A percentile compares a stretch with the other conserved stretches of the same genome.
These are phyloP conservation scores for Fusarium sp. DNA, from an alignment of 2,329 filamentous ascomycete species.

Conservation along the genomic window DNA sequence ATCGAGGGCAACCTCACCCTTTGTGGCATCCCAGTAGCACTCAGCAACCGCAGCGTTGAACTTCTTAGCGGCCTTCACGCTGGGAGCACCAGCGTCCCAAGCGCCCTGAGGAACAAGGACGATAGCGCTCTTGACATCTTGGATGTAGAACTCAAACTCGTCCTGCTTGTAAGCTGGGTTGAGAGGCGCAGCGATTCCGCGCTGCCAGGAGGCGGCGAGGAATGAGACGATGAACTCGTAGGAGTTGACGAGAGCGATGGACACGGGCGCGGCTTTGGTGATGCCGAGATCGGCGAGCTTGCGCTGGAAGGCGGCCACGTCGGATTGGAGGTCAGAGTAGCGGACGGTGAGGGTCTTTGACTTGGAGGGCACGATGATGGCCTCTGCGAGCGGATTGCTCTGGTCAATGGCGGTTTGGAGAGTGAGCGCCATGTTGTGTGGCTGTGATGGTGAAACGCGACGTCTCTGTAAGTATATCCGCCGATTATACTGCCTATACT, in stretches of 20 bases:
- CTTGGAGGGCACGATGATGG: constrained; percentile 80
- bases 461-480: too few relatives aligned
- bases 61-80: constrained; percentile 81
- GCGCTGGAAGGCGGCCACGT: constrained; percentile 79
- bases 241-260: constrained; percentile 85
- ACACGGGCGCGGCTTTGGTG: constrained; percentile 76
- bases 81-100: constrained; percentile 74
- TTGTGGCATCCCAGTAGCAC: constrained; percentile 80
- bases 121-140: constrained; percentile 84
- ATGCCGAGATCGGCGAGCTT: constrained; percentile 84
- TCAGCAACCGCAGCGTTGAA: constrained; percentile 89
- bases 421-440: constrained; percentile 56
- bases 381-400: constrained; percentile 62
- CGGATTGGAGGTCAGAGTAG: constrained; percentile 74
- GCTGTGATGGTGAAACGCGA: not conserved
- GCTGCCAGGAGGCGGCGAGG: constrained; percentile 86
- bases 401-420: constrained; percentile 63
- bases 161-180: constrained; percentile 91
- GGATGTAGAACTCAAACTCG: constrained; percentile 93
- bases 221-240: constrained; percentile 92
- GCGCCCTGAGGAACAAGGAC: constrained; percentile 81
- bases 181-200: constrained; percentile 85
- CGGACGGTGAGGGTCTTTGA: constrained; percentile 73
- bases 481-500: not conserved
- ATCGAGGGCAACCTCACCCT: constrained; percentile 78